These are phyloP conservation scores for Mortierella sp. DNA, from an alignment of 371 early-diverging fungal genomes.

Conservation along the genomic window DNA sequence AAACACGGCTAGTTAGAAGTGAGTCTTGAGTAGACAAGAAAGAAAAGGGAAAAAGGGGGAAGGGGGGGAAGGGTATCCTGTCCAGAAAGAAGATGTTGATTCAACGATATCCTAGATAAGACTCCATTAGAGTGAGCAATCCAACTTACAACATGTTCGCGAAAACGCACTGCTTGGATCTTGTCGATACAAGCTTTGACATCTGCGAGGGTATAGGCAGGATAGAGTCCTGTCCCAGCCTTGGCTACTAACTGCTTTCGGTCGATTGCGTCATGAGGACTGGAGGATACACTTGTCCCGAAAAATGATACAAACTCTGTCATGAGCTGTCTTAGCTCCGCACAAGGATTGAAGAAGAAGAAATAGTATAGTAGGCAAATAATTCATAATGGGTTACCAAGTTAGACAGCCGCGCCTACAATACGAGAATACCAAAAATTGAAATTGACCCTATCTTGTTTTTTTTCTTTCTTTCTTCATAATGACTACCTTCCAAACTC, in stretches of 20 bases:
- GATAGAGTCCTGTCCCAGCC: constrained; percentile 42
- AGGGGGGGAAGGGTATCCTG: no score
- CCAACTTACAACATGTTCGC: constrained; percentile 63
- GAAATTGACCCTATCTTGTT: no score
- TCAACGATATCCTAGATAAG: no score
- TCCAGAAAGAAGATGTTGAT: no score
- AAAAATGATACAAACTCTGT: constrained; percentile 71
- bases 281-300: constrained; percentile 52
- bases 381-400: neutral
- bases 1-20: neutral
- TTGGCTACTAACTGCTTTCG: constrained; percentile 35
- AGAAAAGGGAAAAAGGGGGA: no score
- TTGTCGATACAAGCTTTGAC: constrained; percentile 70
- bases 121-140: no score
- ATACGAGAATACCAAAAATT: neutral
- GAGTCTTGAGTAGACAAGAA: no score
- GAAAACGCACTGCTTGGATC: constrained; percentile 71
- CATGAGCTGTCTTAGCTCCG: constrained; percentile 62
- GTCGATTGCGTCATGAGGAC: constrained; percentile 44
- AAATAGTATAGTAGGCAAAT: neutral
- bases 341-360: neutral
- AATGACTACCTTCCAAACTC: constrained; percentile 73
- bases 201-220: constrained; percentile 69
- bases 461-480: neutral
- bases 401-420: no score